These are phyloP conservation scores for Kodamaea leandrae DNA, from an alignment of 805 yeast genomes.

Conservation along the genomic window DNA sequence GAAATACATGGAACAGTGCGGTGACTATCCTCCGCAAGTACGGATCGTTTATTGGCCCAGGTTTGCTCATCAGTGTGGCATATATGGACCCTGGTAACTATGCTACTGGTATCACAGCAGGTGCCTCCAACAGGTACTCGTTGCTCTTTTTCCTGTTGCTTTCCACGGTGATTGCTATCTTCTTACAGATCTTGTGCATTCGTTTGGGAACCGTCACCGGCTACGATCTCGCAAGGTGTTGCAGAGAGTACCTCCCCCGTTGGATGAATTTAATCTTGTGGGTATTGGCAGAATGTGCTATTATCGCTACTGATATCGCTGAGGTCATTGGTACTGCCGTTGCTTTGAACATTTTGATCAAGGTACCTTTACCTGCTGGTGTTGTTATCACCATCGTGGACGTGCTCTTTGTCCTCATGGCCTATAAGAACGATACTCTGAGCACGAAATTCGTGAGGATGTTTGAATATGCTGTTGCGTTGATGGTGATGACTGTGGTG, in stretches of 20 bases:
- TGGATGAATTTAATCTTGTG: constrained; percentile 39
- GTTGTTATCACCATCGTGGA: constrained; percentile 45
- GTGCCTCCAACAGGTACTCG: constrained; percentile 43
- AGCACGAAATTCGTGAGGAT: constrained; percentile 31
- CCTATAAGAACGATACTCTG: constrained; percentile 44
- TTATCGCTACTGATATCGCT: constrained; percentile 52
- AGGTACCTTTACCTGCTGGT: constrained; percentile 50
- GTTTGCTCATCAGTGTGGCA: constrained; percentile 47
- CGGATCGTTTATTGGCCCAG: constrained; percentile 46
- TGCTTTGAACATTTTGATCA: constrained; percentile 45
- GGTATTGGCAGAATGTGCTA: constrained; percentile 47
- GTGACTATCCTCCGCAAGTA: constrained; percentile 28
- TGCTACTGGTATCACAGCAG: constrained; percentile 48
- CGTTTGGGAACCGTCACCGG: constrained; percentile 52
- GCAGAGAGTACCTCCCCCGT: constrained; percentile 39
- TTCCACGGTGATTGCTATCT: constrained; percentile 46
- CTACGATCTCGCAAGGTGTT: constrained; percentile 44
- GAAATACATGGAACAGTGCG: neutral
- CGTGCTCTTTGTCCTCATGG: constrained; percentile 45
- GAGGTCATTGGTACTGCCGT: constrained; percentile 54
- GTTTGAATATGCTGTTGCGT: constrained; percentile 44
- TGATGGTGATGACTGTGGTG: constrained; percentile 42
- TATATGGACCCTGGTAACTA: constrained; percentile 56
- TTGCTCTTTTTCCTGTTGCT: constrained; percentile 42
- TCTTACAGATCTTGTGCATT: constrained; percentile 44